Conservation (phyloP, 1,139 yeast species). For the Yamadazyma buinensis region DNA sequence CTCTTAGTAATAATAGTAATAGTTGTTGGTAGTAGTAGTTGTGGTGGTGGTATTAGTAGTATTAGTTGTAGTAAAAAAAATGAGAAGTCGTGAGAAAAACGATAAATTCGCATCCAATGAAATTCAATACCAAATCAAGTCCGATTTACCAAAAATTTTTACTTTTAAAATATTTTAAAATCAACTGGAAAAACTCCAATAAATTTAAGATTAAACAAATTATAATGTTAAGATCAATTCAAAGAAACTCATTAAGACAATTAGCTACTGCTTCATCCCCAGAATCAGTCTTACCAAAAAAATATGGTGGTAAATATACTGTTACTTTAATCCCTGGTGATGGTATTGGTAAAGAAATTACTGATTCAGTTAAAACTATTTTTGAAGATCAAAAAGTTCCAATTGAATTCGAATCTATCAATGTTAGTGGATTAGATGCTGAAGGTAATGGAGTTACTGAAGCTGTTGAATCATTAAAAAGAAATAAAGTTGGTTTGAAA, state of each 20-base stretch:
- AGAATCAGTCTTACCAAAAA: constrained; percentile 74
- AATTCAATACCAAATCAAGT: constrained; percentile 3
- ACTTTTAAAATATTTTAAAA: no score
- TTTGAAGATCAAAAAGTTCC: constrained; percentile 86
- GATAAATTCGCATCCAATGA: constrained; percentile 1
- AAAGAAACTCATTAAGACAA: constrained; percentile 35
- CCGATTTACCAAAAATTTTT: constrained; percentile 9
- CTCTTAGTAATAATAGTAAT: not conserved
- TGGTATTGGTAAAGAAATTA: constrained; percentile 96
- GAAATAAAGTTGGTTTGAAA: constrained; percentile 96
- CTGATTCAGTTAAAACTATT: constrained; percentile 88
- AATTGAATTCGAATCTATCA: constrained; percentile 90
- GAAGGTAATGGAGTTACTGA: constrained; percentile 58
- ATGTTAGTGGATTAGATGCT: constrained; percentile 77
- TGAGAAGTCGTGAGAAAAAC: not conserved
- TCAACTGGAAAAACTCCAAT: no score
- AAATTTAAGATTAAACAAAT: no score
- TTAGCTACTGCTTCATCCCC: constrained; percentile 52
- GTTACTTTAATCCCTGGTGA: constrained; percentile 95
- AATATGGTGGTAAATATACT: constrained; percentile 91
- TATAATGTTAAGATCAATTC: constrained; percentile 7
- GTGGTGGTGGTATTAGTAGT: no score
- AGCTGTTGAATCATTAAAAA: constrained; percentile 87
- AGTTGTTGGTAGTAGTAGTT: no score
- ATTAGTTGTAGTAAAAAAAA: no score